Evolutionary conservation across 805 yeast genomes (phyloP), one percentile per base, ranked within the genome.

Genomic region (Clavispora vitiphila): DNA sequence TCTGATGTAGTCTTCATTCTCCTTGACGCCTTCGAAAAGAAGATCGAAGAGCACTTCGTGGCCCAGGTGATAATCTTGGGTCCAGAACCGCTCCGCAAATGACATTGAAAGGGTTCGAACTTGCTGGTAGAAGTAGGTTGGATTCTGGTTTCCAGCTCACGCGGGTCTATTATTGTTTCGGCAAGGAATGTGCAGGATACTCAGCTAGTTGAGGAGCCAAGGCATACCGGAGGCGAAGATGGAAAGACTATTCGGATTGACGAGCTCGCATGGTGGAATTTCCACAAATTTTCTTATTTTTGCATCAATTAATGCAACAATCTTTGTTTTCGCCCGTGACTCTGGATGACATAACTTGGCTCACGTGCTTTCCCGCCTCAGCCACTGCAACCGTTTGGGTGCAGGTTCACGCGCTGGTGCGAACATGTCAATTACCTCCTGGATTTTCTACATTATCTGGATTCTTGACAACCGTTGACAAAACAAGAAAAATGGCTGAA

Each of bases 71-170:
- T 81, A 79, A 55, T 83, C 90, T 22, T 68, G 69, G 7, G 88
- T 72, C 95, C 95, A 85, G 63, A 85, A 85, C 51, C 81, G 77
- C 51, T 83, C 87, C 4, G 86, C 79, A 64, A 85, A 83, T 16
- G 86, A 77, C 74, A 69, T 69, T 20, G 22, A 15, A n/a, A 26
- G 8, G 3, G 2, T 29, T 8, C 8, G 4, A 29, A 29, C 5
- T 29, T 2, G 7, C 10, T 8, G 20, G 7, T 16, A 15, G 32
- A 9, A 29, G 19, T 11, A 15, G 12, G 12, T 7, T 16, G 14
- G 10, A 29, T 4, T 15, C 29, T 5, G 19, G 32, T 20, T 11
- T 8, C 20, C 20, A 15, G 32, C 16, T 29, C 18, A 29, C 32
- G 32, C 32, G 32, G 20, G 8, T 8, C 32, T 29, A 10, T 15